Conservation (phyloP, 148 eudicot genomes). For the Fallopia convolvulus region DNA sequence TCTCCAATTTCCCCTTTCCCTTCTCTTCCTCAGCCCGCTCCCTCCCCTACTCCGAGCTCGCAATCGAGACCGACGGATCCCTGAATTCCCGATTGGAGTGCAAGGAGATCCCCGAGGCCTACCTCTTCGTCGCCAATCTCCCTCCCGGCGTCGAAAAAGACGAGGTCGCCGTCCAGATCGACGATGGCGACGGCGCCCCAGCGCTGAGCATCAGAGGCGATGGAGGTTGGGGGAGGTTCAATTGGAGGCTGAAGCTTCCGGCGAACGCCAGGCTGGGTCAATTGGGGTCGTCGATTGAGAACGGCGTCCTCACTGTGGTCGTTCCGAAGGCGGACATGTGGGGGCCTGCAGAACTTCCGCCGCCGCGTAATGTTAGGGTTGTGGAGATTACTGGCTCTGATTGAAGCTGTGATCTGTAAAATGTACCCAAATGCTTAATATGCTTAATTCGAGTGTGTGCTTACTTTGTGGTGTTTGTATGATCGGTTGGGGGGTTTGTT, state of each 20-base stretch:
- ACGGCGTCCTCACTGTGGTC: constrained; percentile 30
- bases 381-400: constrained; percentile 25
- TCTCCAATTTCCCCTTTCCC: constrained; percentile 11
- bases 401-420: not conserved
- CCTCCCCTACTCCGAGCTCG: constrained; percentile 26
- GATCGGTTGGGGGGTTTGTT: not conserved
- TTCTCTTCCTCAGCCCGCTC: constrained; percentile 12
- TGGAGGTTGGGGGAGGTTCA: constrained; percentile 22
- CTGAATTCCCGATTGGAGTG: constrained; percentile 24
- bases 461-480: not conserved
- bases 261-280: constrained; percentile 16
- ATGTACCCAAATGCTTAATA: not conserved
- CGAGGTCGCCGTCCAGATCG: constrained; percentile 17
- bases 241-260: constrained; percentile 26
- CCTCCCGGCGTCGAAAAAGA: constrained; percentile 22
- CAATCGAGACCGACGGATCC: constrained; percentile 26
- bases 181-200: constrained; percentile 14
- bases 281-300: constrained; percentile 26
- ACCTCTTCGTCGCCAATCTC: constrained; percentile 24
- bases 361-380: constrained; percentile 15
- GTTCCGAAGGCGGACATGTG: constrained; percentile 23
- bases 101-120: constrained; percentile 32
- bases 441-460: not conserved
- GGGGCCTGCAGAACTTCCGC: not conserved
- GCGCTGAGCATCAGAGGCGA: constrained; percentile 15